Conservation (phyloP, 2,329 filamentous ascomycete species). For the Xylaria sp. region DNA sequence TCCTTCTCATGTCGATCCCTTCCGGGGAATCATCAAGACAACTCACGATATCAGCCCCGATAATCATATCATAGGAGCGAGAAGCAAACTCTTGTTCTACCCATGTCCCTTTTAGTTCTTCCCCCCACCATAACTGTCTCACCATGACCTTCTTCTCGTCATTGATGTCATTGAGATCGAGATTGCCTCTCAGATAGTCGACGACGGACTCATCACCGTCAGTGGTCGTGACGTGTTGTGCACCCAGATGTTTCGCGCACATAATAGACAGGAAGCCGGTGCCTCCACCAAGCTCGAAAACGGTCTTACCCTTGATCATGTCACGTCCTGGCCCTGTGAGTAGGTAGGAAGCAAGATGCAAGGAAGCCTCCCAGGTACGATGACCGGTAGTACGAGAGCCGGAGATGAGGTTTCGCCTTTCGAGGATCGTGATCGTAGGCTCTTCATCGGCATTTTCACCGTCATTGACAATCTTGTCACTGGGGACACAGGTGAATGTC, state of each 20-base stretch:
- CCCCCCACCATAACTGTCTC: conserved; percentile 34
- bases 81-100: conserved; percentile 23
- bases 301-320: conserved; percentile 45
- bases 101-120: conserved; percentile 25
- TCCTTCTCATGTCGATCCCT: background rate
- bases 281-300: conserved; percentile 62
- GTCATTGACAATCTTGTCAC: background rate
- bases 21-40: too few relatives aligned
- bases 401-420: conserved; percentile 49
- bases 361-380: conserved; percentile 64
- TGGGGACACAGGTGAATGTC: conserved; percentile 47
- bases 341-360: conserved; percentile 59
- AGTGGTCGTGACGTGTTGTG: conserved; percentile 51
- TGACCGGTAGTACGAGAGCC: conserved; percentile 59
- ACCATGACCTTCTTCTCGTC: conserved; percentile 22
- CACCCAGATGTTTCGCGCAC: conserved; percentile 53
- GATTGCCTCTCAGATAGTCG: conserved; percentile 46
- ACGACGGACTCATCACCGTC: conserved; percentile 56
- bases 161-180: conserved; percentile 45
- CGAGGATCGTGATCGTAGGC: conserved; percentile 47
- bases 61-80: conserved; percentile 28
- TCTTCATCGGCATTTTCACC: conserved; percentile 23
- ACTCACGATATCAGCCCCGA: conserved; percentile 32
- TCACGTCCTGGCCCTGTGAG: conserved; percentile 38
- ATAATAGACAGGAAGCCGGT: conserved; percentile 62